Evolutionary conservation across 768 basidiomycete genomes (phyloP), one percentile per base, ranked within the genome.

Genomic region (Termitomyces bulborhizus): DNA sequence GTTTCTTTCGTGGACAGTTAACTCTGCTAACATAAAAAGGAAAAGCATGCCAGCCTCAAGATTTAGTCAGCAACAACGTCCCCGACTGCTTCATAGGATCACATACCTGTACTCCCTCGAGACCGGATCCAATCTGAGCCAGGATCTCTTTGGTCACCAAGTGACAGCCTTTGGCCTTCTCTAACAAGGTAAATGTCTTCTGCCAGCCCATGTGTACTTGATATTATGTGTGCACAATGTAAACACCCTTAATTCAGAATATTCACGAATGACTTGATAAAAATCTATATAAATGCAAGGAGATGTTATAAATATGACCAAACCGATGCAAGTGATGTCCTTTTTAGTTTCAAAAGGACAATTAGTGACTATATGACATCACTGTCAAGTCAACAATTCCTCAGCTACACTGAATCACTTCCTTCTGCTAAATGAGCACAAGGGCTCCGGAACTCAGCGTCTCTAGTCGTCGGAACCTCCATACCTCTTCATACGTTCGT

Each of bases 31-130:
- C 89, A 96, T 90, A 72, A 93, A 93, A 36, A 97, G 80, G 68
- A 87, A 91, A 49, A 95, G 70, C 79, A 97, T 90, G 34, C 94
- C 94, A 60, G 86, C 79, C 86, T 93, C 59, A 29, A 24, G 8
- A 43, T 15, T 21, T 12, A 24, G 12, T 13, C 3, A 26, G 44
- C 24, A 50, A 32, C 13, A 9, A 40, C 16, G n/a, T 16, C 18
- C 15, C 26, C 18, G 7, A 27, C 11, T 24, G 13, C 2, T 18
- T 45, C 37, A 7, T 6, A 27, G 24, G 39, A 18, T 16, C 43
- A 60, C 69, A 53, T 58, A 82, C 90, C 76, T 89, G 75, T 26
- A 88, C 80, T 37, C 77, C 79, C 56, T 80, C 73, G 43, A 97
- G 69, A 0, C 90, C 89, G 50, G 86, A 77, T 46, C 78, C 73